Evolutionary conservation across 2,329 filamentous ascomycete species (phyloP), one percentile per base, ranked within the genome.

Genomic region (Cordyceps javanica): DNA sequence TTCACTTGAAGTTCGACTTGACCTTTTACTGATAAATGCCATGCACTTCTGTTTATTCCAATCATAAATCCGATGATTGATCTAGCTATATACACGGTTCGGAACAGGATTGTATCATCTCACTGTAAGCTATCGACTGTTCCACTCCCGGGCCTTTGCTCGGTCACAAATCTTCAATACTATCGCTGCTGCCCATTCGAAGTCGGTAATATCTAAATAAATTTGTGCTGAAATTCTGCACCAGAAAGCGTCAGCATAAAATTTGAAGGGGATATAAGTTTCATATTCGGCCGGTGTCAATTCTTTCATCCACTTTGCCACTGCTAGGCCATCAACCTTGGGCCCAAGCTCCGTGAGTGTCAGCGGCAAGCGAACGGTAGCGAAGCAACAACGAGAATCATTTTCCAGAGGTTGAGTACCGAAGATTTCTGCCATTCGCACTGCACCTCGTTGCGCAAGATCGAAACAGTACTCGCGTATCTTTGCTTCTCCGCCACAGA

Each of bases 161-260:
- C 60, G 52, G 10, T 58, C 49, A 44, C 62, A 62, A 2, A 67
- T 58, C 26, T 60, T 60, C 62, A 76, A 72, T 63, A 88, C 65
- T 6, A 76, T 70, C 46, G 73, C 65, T 0, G 75, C 85, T n/a
- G 76, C 75, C 79, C 79, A 85, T 62, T 82, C 79, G 65, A 88
- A 90, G 70, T 90, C 86, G 9, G 72, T 74, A 55, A 81, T 68
- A 46, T 87, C 85, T 38, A 90, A 69, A 68, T 88, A 91, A 1
- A 88, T 74, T 73, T 90, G 86, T 23, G 75, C 85, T 66, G 83
- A 87, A 57, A 90, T 65, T 39, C 88, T 72, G 0, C 76, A 74
- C 85, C 85, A 90, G 69, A 85, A 78, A 58, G 70, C 73, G 1
- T 76, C 77, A 0, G 72, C 76, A 66, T 88, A 82, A 36, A 75